Conservation (phyloP, 768 basidiomycete genomes). For the Mycena sanguinolenta region DNA sequence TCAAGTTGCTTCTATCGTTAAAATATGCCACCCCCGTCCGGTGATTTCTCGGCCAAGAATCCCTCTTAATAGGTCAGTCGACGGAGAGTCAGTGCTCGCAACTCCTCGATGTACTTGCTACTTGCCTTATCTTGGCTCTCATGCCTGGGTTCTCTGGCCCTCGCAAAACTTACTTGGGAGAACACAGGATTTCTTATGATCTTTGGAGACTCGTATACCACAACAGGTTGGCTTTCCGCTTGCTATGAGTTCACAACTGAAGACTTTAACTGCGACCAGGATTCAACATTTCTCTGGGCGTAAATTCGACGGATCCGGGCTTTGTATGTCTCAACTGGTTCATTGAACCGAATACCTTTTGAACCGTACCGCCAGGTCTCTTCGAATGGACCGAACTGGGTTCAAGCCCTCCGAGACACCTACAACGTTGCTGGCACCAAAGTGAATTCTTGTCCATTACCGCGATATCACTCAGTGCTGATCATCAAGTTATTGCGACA, state of each 20-base stretch:
- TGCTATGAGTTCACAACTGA: background rate
- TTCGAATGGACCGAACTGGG: constrained; percentile 77
- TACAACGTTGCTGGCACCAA: constrained; percentile 70
- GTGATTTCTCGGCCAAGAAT: constrained; percentile 18
- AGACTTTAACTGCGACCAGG: constrained; percentile 50
- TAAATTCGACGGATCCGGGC: constrained; percentile 64
- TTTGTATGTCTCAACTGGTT: constrained; percentile 54
- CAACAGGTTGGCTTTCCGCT: constrained; percentile 49
- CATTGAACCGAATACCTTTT: background rate
- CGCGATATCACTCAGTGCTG: background rate
- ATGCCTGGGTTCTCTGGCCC: constrained; percentile 12
- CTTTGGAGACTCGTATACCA: constrained; percentile 76
- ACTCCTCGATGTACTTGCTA: constrained; percentile 6
- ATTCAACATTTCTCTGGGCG: constrained; percentile 69
- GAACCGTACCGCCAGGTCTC: constrained; percentile 55
- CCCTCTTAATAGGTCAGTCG: constrained; percentile 7
- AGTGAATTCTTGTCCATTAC: constrained; percentile 43
- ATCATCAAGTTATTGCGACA: constrained; percentile 21
- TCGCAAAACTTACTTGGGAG: constrained; percentile 61
- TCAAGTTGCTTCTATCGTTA: background rate
- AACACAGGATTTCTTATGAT: constrained; percentile 68
- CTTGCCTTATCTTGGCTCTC: background rate
- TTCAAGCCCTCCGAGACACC: constrained; percentile 58
- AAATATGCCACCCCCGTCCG: background rate
- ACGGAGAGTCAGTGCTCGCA: background rate